A percentile compares a stretch with the other conserved stretches of the same genome.
These are phyloP conservation scores for Fusarium lyarnte DNA, from an alignment of 2,329 filamentous ascomycete species.

Conservation along the genomic window DNA sequence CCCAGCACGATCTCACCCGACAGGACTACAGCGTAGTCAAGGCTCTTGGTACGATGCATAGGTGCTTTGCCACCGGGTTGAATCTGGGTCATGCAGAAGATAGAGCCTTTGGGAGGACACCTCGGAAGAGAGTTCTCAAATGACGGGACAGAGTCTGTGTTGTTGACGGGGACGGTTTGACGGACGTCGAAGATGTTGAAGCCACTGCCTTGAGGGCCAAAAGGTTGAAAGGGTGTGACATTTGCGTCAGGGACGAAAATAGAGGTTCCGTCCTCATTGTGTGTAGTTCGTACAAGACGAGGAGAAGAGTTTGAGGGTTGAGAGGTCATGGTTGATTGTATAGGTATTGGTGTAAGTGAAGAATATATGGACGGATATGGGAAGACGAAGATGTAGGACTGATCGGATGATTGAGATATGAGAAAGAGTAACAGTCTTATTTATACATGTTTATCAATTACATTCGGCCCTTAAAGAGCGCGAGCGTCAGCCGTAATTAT, in stretches of 20 bases:
- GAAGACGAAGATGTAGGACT: neutral
- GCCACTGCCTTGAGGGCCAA: conserved; percentile 12
- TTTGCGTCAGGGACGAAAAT: conserved; percentile 11
- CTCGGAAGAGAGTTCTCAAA: conserved; percentile 44
- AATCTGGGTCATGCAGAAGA: conserved; percentile 49
- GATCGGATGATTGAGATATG: neutral
- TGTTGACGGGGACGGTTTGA: conserved; percentile 28
- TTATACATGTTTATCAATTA: neutral
- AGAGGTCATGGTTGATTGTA: neutral
- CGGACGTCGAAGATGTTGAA: conserved; percentile 21
- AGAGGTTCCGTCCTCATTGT: conserved; percentile 5
- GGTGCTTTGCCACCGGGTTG: conserved; percentile 45
- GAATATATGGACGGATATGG: neutral
- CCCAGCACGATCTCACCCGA: conserved; percentile 52
- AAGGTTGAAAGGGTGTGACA: conserved; percentile 8
- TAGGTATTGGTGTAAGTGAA: neutral
- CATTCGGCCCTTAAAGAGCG: neutral
- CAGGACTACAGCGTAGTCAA: conserved; percentile 54
- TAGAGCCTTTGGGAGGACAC: conserved; percentile 48
- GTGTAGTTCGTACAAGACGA: conserved; percentile 10
- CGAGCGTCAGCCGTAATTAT: neutral
- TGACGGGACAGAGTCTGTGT: conserved; percentile 24
- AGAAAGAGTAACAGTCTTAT: neutral
- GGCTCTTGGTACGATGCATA: conserved; percentile 54
- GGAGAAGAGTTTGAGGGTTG: neutral